Percentiles rank a stretch among this genome's conserved stretches.
These are phyloP conservation scores for Arthrocladium fulminans DNA, from an alignment of 2,329 filamentous ascomycete species.

Conservation along the genomic window DNA sequence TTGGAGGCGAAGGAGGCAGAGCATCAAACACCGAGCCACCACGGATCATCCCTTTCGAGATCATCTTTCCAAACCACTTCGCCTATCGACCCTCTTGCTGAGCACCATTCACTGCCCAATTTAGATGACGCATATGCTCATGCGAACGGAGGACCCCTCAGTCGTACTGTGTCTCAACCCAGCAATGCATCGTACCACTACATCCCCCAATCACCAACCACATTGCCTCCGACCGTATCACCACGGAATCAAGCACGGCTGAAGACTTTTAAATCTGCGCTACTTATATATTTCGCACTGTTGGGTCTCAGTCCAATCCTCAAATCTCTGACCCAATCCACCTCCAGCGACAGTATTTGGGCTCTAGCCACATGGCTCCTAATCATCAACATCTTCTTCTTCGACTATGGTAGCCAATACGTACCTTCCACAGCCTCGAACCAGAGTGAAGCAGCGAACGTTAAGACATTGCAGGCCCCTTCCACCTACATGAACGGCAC, in stretches of 20 bases:
- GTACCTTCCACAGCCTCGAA: slow-evolving; percentile 3
- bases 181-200: slow-evolving; percentile 13
- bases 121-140: neutral
- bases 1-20: slow-evolving; percentile 25
- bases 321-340: slow-evolving; percentile 89
- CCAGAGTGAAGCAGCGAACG: neutral
- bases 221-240: slow-evolving; percentile 35
- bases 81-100: slow-evolving; percentile 23
- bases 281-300: slow-evolving; percentile 86
- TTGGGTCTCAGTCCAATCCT: slow-evolving; percentile 89
- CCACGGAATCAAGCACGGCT: slow-evolving; percentile 55
- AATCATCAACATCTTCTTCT: slow-evolving; percentile 93
- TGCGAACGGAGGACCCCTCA: slow-evolving; percentile 15
- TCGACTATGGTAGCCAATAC: slow-evolving; percentile 70
- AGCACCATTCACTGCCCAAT: slow-evolving; percentile 17
- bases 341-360: slow-evolving; percentile 92
- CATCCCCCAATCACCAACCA: slow-evolving; percentile 29
- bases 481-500: neutral
- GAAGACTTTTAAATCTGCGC: slow-evolving; percentile 80
- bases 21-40: slow-evolving; percentile 24
- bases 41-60: slow-evolving; percentile 47
- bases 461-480: neutral
- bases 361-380: slow-evolving; percentile 90
- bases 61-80: slow-evolving; percentile 46
- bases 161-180: slow-evolving; percentile 25